Base-by-base conservation (phyloP, 768 basidiomycete genomes). In the Roridomyces roridus region DNA sequence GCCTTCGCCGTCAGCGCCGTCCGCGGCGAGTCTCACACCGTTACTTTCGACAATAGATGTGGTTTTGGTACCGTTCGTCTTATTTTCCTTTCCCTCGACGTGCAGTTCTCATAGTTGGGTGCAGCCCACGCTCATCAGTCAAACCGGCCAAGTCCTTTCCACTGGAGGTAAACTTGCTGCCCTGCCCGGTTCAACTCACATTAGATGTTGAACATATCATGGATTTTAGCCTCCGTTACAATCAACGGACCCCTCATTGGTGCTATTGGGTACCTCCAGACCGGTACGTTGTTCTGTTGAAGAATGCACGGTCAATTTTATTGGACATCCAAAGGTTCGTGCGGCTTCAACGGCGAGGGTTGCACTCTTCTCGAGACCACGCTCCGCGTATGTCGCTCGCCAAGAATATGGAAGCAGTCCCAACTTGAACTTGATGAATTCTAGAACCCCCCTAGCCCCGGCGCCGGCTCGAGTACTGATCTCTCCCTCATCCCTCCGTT, bases 301-400 rank as follows among this genome's bases (percentile, higher is more conserved):
- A 5, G 18, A 28, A 14, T 15, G 5, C 6, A 31, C 9, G 5
- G 28, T 5, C 4, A 1, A 34, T 14, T 7, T 14, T 1, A 5
- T 5, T 1, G 15, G 5, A 11, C 31, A 25, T 28, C 41, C 12
- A 50, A 25, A 52, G 51, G 51, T 4, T 5, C 23, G 1, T 54
- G 52, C 15, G 20, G 20, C 28, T 54, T 54, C 54, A 73, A 74
- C 48, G 75, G 75, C 4, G 75, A 76, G 47, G 61, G 69, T 5
- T 77, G 75, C 62, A 72, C 70, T 15, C 40, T 70, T 12, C 57
- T 77, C 23, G 74, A 75, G 56, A 68, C 67, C 9, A 73, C 67
- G 20, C 65, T 77, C n/a, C 43, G 41, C 11, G 31, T 34, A 34
- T 8, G 31, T 34, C 15, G 3, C 3, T 34, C 31, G 4, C 11